phyloP scores from a whole-genome alignment of 1,284 basidiomycete species.

The Ustilago sp. region DNA sequence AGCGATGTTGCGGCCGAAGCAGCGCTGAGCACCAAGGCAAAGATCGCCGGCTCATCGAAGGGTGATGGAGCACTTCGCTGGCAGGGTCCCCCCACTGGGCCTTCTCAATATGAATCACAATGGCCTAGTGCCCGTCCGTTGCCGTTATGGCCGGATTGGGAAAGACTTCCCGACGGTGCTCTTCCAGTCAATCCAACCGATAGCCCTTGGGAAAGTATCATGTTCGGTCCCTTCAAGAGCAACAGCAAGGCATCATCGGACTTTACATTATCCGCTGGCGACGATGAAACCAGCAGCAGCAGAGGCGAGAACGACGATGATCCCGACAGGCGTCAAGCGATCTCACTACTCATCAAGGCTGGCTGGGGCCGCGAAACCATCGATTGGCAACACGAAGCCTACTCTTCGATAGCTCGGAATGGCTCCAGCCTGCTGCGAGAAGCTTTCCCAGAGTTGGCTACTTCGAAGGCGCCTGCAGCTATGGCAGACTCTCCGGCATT shows the following conservation, averaged over 20 bases:
- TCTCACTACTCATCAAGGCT: slow-evolving; percentile 46
- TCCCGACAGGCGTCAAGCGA: slow-evolving; percentile 24
- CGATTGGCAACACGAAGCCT: slow-evolving; percentile 39
- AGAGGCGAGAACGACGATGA: background rate
- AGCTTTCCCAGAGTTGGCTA: background rate
- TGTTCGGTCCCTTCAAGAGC: slow-evolving; percentile 56
- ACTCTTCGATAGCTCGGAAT: slow-evolving; percentile 26
- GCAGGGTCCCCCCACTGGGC: slow-evolving; percentile 39
- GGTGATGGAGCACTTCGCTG: slow-evolving; percentile 30
- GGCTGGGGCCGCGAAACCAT: slow-evolving; percentile 43
- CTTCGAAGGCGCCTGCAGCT: background rate
- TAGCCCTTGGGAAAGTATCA: slow-evolving; percentile 47
- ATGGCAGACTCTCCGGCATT: slow-evolving; percentile 13
- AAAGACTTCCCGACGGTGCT: slow-evolving; percentile 32
- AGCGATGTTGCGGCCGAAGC: slow-evolving; percentile 11
- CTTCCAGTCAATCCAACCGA: slow-evolving; percentile 30
- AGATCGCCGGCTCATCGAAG: slow-evolving; percentile 9
- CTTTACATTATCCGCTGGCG: slow-evolving; percentile 6
- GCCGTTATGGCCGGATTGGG: slow-evolving; percentile 62
- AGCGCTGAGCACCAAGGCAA: slow-evolving; percentile 10
- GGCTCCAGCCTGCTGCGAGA: slow-evolving; percentile 20
- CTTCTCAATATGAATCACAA: slow-evolving; percentile 31
- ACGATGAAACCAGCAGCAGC: background rate
- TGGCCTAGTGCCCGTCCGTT: slow-evolving; percentile 44
- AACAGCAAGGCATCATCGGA: slow-evolving; percentile 12